Conservation (phyloP, 202 grass and related monocot genomes). For the Dendrocalamus latiflorus region DNA sequence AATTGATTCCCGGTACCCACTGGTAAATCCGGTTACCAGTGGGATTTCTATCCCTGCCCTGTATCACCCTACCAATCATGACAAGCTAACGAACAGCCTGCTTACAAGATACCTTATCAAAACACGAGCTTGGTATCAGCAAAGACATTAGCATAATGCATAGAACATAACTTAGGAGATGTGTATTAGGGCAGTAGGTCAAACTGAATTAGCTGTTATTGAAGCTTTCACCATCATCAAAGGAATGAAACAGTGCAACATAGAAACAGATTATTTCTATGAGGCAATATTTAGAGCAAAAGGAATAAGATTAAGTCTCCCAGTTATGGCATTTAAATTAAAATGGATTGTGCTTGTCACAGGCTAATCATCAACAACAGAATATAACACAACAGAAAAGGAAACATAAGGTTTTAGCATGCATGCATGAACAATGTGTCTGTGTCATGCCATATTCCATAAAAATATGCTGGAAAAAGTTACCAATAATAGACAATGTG, state of each 20-base stretch:
- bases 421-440: constrained; percentile 10
- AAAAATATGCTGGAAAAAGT: constrained; percentile 4
- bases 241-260: neutral
- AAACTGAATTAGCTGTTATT: neutral
- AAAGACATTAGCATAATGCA: neutral
- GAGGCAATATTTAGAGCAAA: neutral
- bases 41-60: neutral
- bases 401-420: constrained; percentile 9
- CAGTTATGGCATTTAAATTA: neutral
- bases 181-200: neutral
- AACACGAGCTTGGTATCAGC: neutral
- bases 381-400: neutral
- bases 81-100: neutral
- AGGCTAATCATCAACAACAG: neutral
- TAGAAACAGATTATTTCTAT: neutral
- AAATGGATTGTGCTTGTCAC: neutral
- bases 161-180: neutral
- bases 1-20: no score
- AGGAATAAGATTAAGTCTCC: neutral
- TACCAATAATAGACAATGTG: neutral
- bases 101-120: neutral
- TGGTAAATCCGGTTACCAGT: no score
- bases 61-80: neutral
- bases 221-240: neutral
- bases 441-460: neutral